Evolutionary conservation across 192 early-diverging fungal species (phyloP), one percentile per base, ranked within the genome.

Genomic region (Spizellomyces punctatus): DNA sequence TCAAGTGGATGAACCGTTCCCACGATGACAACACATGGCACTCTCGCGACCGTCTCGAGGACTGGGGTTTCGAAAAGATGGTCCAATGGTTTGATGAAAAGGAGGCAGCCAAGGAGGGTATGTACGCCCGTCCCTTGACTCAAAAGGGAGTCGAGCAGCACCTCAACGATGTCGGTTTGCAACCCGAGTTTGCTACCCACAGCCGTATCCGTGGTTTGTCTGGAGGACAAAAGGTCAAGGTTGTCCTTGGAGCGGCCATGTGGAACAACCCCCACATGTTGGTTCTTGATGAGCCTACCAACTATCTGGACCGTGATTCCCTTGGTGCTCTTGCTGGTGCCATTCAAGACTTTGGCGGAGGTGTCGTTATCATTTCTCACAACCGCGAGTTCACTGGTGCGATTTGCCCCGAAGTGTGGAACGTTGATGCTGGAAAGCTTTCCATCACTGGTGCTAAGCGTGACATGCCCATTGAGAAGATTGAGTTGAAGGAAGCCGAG

Each of bases 211-310:
- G 83, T 67, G 86, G 87, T 58, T 82, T 93, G n/a, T 91, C 90
- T 54, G 92, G 90, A 47, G 92, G 92, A 62, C 92, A 92, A 79
- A 94, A 92, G 73, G 91, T 94, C 66, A 94, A 94, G 83, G 91
- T 93, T 49, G 92, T 94, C 36, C 88, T 94, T 72, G 91, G 83
- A 54, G 91, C 89, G 27, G 89, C 90, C 46, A 91, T 94, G 91
- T 93, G 92, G 92, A 87, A 89, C 76, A 86, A 91, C 80, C 90
- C 90, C 55, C 92, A 94, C 72, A 91, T 94, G 83, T 76, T 94
- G 46, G 88, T 94, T 41, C 75, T 94, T 45, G 91, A 94, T 81
- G 87, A 92, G 80, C 83, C 88, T 66, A 87, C 89, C 81, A 80
- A 89, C 82, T 91, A 85, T 80, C 78, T 91, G 73, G 91, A 93